Evolutionary conservation across 2,329 filamentous ascomycete genomes (phyloP), one percentile per base, ranked within the genome.

Genomic region (Colletotrichum destructivum): DNA sequence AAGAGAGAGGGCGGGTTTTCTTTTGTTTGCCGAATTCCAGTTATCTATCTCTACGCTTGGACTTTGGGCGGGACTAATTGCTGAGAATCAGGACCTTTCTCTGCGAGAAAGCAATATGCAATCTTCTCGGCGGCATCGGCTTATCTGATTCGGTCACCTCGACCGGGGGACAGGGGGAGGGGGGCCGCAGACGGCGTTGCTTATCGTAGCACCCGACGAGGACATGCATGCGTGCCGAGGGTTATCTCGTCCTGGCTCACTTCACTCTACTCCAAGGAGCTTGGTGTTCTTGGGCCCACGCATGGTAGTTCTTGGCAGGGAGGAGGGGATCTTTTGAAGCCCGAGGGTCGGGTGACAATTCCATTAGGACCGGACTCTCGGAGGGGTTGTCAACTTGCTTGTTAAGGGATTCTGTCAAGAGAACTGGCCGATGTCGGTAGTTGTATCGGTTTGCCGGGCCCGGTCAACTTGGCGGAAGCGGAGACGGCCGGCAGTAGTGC

Each of bases 121-220:
- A 38, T 44, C 51, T 54, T 46, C 51, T 38, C 23, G 13, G 35
- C 46, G 26, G 42, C 26, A 65, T 46, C 23, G 68, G 21, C 60
- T 51, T 57, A 59, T 57, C 66, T 52, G 67, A 51, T 60, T 42
- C 63, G 63, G 44, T 23, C 52, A 23, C 23, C 16, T 47, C 40
- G 16, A 44, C 13, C 31, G 8, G 21, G 13, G 18, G 38, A 38
- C 16, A 26, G 26, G 55, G 55, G 38, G 35, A 26, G 16, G 60
- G 52, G 15, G 26, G 4, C 52, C 21, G 47, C 35, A 31, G 31
- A 31, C 46, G 35, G 13, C 46, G 26, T 35, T 66, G 67, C 62
- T 70, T 70, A 70, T 66, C 67, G 23, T 35, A 18, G 46, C 54
- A 38, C 67, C 42, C 62, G 62, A 55, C 67, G 56, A 44, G 35